Evolutionary conservation across 495 filamentous ascomycete species (phyloP).

Genomic region (Penicillium mononematosum): DNA sequence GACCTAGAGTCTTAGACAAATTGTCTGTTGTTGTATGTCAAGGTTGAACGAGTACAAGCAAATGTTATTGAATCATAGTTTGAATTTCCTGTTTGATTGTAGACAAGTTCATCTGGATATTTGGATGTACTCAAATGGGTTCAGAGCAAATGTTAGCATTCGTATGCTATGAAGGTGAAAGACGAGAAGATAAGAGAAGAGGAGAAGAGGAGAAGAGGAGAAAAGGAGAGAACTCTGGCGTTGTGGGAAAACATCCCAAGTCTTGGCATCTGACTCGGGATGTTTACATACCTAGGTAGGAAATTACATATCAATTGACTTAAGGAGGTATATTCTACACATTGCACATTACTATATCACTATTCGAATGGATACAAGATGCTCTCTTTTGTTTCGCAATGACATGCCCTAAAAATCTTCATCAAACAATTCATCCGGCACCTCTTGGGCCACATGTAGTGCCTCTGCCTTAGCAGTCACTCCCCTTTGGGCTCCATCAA

Average conservation of each 20-base stretch:
- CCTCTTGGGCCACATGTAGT: slow-evolving; percentile 22
- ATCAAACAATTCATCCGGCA: slow-evolving; percentile 33
- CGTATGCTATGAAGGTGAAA: neutral
- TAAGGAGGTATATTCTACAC: neutral
- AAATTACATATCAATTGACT: neutral
- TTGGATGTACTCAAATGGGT: neutral
- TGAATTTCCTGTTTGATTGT: slow-evolving; percentile 10
- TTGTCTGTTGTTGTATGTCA: neutral
- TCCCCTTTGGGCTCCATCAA: slow-evolving; percentile 52
- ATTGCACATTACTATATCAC: neutral
- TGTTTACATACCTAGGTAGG: too few relatives aligned
- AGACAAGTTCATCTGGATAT: slow-evolving; percentile 25
- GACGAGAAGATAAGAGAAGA: too few relatives aligned
- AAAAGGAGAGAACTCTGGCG: neutral
- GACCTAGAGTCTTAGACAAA: neutral
- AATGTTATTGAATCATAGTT: slow-evolving; percentile 50
- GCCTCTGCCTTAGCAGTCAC: slow-evolving; percentile 34
- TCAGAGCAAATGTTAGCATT: neutral
- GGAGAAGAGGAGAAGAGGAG: neutral
- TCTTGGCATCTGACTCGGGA: neutral
- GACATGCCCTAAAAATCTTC: slow-evolving; percentile 28
- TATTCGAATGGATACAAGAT: neutral
- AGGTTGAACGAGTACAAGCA: slow-evolving; percentile 16
- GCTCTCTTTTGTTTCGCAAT: neutral
- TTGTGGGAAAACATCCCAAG: neutral